Percentiles rank a stretch among this genome's conserved stretches.
Evolutionary conservation across 257 asterid genomes (phyloP).

Genomic region (Galeopsis tetrahit): DNA sequence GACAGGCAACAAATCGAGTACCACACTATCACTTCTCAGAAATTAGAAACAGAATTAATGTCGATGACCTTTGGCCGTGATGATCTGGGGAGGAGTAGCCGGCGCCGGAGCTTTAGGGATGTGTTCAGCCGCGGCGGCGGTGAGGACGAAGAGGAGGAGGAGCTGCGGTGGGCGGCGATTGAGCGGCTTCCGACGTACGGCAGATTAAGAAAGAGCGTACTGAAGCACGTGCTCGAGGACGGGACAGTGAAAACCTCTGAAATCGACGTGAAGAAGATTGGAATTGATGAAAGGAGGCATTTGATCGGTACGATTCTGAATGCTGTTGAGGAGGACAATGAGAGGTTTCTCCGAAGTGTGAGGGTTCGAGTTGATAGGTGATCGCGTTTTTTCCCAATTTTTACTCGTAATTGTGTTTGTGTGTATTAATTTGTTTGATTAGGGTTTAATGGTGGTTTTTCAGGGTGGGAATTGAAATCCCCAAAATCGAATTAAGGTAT

Average conservation of each 20-base stretch:
- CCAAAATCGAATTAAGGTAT: conserved; percentile 43
- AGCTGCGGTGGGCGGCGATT: conserved; percentile 50
- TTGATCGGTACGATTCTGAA: conserved; percentile 28
- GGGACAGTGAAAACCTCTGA: conserved; percentile 35
- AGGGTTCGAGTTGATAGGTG: conserved; percentile 39
- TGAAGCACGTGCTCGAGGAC: conserved; percentile 32
- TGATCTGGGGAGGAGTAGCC: conserved; percentile 27
- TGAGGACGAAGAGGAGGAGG: conserved; percentile 44
- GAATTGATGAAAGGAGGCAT: conserved; percentile 26
- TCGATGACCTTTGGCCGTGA: conserved; percentile 32
- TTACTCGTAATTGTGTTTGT: neutral
- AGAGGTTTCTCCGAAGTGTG: conserved; percentile 38
- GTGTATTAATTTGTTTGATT: neutral
- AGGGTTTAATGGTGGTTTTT: neutral
- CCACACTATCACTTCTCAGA: too few relatives aligned
- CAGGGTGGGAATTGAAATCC: conserved; percentile 43
- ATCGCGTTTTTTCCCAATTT: neutral
- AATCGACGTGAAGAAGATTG: conserved; percentile 39
- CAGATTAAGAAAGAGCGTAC: conserved; percentile 33
- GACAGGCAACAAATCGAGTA: too few relatives aligned
- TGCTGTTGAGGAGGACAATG: conserved; percentile 40
- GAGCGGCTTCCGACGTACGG: conserved; percentile 53
- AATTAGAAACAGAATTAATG: neutral
- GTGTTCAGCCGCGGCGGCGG: conserved; percentile 25
- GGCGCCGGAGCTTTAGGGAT: conserved; percentile 30